Conservation (phyloP, 208 protist genomes). For the Leishmania tarentolae region DNA sequence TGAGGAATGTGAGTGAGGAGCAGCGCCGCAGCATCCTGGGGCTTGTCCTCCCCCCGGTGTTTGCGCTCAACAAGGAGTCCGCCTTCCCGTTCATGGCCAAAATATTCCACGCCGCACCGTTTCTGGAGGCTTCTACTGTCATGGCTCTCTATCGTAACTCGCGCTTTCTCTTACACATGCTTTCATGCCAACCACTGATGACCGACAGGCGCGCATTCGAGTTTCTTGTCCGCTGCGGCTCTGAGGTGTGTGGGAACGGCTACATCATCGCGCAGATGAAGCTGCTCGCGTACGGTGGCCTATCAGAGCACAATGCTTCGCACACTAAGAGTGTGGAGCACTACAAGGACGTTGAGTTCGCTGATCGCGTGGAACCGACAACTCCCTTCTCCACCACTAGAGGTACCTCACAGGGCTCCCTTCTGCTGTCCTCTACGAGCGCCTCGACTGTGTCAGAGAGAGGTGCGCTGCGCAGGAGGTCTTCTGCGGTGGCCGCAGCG, state of each 20-base stretch:
- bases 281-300: constrained; percentile 7
- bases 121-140: constrained; percentile 15
- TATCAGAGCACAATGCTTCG: not conserved
- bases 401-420: not conserved
- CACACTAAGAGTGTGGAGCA: constrained; percentile 9
- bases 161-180: constrained; percentile 42
- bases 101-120: constrained; percentile 25
- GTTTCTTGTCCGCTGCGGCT: constrained; percentile 27
- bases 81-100: constrained; percentile 50
- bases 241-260: constrained; percentile 49
- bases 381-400: not conserved
- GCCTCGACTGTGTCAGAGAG: not conserved
- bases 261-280: constrained; percentile 49
- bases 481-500: constrained; percentile 14
- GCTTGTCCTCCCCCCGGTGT: constrained; percentile 47
- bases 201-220: constrained; percentile 17
- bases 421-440: not conserved
- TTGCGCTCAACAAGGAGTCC: constrained; percentile 38
- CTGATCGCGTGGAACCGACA: not conserved
- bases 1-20: constrained; percentile 11
- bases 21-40: constrained; percentile 22
- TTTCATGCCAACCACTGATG: constrained; percentile 14
- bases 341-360: constrained; percentile 20
- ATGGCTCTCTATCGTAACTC: constrained; percentile 59
- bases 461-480: constrained; percentile 8